Evolutionary conservation across 108 stramenopile species (phyloP).

Genomic region (Thalassiosira profunda): DNA sequence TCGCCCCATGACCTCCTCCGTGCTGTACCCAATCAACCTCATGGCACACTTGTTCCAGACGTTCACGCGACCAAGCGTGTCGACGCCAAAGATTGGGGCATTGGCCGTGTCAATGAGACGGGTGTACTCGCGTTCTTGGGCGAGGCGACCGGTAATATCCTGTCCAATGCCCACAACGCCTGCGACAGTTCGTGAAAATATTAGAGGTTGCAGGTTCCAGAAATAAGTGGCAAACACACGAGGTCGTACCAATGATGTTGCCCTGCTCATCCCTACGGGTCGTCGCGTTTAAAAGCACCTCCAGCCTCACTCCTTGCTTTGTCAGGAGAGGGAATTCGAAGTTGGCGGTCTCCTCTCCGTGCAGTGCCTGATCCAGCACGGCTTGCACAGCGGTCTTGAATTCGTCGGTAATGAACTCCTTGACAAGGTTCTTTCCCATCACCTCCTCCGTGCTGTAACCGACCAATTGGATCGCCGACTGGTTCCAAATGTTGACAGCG

Average conservation of each 20-base stretch:
- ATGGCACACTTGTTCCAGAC: constrained; percentile 58
- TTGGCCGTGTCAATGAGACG: constrained; percentile 62
- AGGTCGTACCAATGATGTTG: constrained; percentile 47
- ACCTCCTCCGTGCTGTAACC: constrained; percentile 58
- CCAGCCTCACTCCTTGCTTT: constrained; percentile 24
- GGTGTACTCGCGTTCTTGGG: constrained; percentile 16
- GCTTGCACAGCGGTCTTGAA: constrained; percentile 38
- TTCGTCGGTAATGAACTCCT: constrained; percentile 43
- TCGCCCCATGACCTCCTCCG: constrained; percentile 68
- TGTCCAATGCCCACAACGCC: constrained; percentile 60
- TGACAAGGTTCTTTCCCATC: constrained; percentile 47
- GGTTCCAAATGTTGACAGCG: constrained; percentile 68
- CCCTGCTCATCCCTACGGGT: constrained; percentile 40
- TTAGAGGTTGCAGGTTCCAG: too few relatives aligned
- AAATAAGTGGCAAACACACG: too few relatives aligned
- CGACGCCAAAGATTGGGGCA: constrained; percentile 66
- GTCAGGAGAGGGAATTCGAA: constrained; percentile 42
- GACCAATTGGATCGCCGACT: constrained; percentile 43
- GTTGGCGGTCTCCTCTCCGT: constrained; percentile 55
- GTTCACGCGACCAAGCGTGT: constrained; percentile 52
- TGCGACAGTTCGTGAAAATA: too few relatives aligned
- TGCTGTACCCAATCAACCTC: constrained; percentile 66
- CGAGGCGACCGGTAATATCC: constrained; percentile 53
- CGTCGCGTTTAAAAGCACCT: constrained; percentile 56
- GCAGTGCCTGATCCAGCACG: constrained; percentile 42